Conservation (phyloP, 192 early-diverging fungal genomes). For the Backusella tarrabulga region DNA sequence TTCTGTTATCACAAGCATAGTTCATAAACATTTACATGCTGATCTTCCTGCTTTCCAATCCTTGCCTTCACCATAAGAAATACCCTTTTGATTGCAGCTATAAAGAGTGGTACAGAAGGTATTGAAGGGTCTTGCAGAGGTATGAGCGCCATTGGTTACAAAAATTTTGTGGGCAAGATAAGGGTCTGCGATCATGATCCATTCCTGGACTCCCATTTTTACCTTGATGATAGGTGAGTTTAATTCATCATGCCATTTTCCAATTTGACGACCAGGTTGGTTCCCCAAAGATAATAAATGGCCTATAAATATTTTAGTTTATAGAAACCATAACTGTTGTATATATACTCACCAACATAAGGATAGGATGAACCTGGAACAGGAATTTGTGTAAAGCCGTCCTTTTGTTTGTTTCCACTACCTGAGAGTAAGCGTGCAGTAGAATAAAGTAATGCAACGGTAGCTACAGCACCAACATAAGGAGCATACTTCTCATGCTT, state of each 20-base stretch:
- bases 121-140: not conserved
- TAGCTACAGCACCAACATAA: not conserved
- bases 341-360: not conserved
- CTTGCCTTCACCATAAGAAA: conserved; percentile 1
- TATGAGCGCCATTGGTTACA: not conserved
- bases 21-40: not conserved
- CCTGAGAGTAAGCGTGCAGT: not conserved
- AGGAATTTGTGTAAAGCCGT: not conserved
- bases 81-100: conserved; percentile 9
- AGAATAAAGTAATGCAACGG: not conserved
- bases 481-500: not conserved
- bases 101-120: not conserved
- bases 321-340: not conserved
- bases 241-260: conserved; percentile 10
- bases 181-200: conserved; percentile 4
- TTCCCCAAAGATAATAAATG: conserved; percentile 7
- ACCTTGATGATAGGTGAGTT: not conserved
- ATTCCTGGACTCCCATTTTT: conserved; percentile 3
- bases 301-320: not conserved
- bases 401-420: not conserved
- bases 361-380: conserved; percentile 3
- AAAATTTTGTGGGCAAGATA: conserved; percentile 6
- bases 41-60: not conserved
- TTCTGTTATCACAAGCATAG: not conserved
- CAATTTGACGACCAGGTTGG: not conserved